Conservation (phyloP, 345 rosid genomes). For the Nasturtium officinale region DNA sequence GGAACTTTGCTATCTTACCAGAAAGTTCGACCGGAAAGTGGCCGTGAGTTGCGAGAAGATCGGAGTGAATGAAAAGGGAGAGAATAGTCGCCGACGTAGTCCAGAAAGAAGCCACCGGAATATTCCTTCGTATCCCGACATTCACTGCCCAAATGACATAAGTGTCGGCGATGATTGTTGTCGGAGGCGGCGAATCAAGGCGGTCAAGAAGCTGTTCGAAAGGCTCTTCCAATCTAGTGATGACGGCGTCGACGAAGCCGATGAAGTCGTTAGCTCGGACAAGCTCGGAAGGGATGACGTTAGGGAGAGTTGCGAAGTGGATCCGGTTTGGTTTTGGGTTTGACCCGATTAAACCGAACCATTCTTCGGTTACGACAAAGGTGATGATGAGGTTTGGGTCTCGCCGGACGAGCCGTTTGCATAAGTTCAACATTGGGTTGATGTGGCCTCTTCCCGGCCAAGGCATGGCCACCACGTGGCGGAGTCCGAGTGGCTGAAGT, state of each 20-base stretch:
- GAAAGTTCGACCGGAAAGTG: too few relatives aligned
- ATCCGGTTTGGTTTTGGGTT: constrained; percentile 47
- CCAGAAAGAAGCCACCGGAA: constrained; percentile 60
- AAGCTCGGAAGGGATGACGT: constrained; percentile 39
- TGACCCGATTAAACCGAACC: constrained; percentile 54
- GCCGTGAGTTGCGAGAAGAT: constrained; percentile 35
- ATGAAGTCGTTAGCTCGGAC: constrained; percentile 31
- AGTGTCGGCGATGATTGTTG: constrained; percentile 47
- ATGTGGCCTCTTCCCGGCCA: constrained; percentile 72
- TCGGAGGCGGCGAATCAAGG: constrained; percentile 39
- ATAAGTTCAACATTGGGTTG: constrained; percentile 72
- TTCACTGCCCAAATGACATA: constrained; percentile 43
- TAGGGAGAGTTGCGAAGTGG: constrained; percentile 37
- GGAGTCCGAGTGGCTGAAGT: neutral
- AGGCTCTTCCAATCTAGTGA: constrained; percentile 42
- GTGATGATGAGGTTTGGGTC: constrained; percentile 47
- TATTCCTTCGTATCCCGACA: constrained; percentile 47
- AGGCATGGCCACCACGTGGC: constrained; percentile 63
- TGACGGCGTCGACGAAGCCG: constrained; percentile 33
- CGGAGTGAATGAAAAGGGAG: constrained; percentile 35
- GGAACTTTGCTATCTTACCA: too few relatives aligned
- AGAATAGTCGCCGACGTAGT: constrained; percentile 49
- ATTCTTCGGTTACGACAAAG: constrained; percentile 72
- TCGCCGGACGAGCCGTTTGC: constrained; percentile 49
- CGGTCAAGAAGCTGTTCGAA: constrained; percentile 50